Base-by-base conservation (phyloP, 768 basidiomycete species). In the Rhodosporidiobolus odoratus region DNA sequence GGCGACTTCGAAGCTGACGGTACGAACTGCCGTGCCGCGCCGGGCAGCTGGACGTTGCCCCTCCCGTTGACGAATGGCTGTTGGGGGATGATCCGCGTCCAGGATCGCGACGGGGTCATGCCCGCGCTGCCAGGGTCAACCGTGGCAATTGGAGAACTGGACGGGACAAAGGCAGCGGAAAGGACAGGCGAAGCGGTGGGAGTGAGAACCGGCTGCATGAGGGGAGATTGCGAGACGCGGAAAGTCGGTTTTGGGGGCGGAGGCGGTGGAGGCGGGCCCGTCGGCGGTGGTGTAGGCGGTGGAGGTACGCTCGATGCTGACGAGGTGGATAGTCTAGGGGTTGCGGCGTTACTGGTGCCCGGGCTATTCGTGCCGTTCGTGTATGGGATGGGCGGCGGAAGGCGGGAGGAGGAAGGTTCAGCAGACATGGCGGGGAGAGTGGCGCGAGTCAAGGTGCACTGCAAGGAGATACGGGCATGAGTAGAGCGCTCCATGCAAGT, bases 61-160 rank as follows among this genome's bases (percentile, higher is more conserved):
- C 72, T 40, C 6, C 72, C 72, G 58, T 73, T 73, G 21, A 73
- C 58, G 58, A 69, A 73, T 6, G 72, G 68, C 45, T 56, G 45
- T 2, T 58, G 56, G 1, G 69, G 58, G 2, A 52, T n/a, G 10
- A 65, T 21, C 9, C 64, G 69, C n/a, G 56, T 58, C 69, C 69
- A 70, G 3, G 69, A 70, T 15, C 64, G 64, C 34, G 69, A 70
- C 6, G 59, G 69, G 10, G 58, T 3, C 38, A 70, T 54, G 45
- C 52, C 16, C 48, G 21, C 38, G 40, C 19, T 62, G 19, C 10
- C 35, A 13, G 5, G 30, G 43, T 23, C 30, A 37, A 19, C 60
- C n/a, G 19, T 54, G 4, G 13, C 23, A 23, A 50, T 34, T 27
- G 23, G 66, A 21, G n/a, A 34, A 35, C 43, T 58, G 40, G 2